A percentile compares a stretch with the other conserved stretches of the same genome.
Evolutionary conservation across 169 alveolate species (phyloP).

Genomic region (Fabrea salina): DNA sequence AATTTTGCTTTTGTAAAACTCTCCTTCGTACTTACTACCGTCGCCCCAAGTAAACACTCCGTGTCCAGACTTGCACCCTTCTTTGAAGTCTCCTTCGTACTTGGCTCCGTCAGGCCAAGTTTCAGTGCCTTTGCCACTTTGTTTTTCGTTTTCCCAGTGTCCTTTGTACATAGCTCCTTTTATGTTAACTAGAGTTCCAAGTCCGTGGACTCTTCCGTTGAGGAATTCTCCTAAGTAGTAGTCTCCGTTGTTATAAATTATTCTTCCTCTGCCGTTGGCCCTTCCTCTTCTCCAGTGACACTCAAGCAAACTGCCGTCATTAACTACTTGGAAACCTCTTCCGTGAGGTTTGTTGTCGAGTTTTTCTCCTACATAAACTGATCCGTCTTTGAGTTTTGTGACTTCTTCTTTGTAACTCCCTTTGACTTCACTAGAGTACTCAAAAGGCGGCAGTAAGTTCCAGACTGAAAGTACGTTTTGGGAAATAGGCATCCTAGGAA

Average conservation of each 20-base stretch:
- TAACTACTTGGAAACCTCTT: constrained; percentile 38
- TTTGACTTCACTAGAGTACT: not conserved
- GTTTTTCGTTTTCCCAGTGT: constrained; percentile 61
- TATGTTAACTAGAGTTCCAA: not conserved
- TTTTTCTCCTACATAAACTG: constrained; percentile 19
- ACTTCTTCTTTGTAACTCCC: constrained; percentile 5
- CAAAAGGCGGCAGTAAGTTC: constrained; percentile 14
- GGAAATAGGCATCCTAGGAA: constrained; percentile 20
- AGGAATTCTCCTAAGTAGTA: constrained; percentile 36
- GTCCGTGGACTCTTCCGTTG: constrained; percentile 31
- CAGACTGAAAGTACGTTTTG: constrained; percentile 16
- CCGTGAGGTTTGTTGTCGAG: constrained; percentile 26
- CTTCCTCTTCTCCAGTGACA: constrained; percentile 49
- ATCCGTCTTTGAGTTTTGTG: not conserved
- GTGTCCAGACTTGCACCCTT: constrained; percentile 55
- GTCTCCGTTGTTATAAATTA: constrained; percentile 42
- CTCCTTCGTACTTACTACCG: constrained; percentile 61
- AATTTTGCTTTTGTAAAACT: constrained; percentile 46
- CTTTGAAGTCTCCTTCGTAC: constrained; percentile 49
- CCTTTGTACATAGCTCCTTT: constrained; percentile 74
- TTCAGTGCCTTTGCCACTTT: constrained; percentile 65
- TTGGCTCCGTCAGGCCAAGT: constrained; percentile 57
- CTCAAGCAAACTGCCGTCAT: constrained; percentile 48
- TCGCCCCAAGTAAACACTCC: constrained; percentile 65
- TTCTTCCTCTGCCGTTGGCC: constrained; percentile 44